A percentile compares a stretch with the other conserved stretches of the same genome.
phyloP scores from a whole-genome alignment of 2,329 filamentous ascomycete species.

The Penicillium brevicompactum region DNA sequence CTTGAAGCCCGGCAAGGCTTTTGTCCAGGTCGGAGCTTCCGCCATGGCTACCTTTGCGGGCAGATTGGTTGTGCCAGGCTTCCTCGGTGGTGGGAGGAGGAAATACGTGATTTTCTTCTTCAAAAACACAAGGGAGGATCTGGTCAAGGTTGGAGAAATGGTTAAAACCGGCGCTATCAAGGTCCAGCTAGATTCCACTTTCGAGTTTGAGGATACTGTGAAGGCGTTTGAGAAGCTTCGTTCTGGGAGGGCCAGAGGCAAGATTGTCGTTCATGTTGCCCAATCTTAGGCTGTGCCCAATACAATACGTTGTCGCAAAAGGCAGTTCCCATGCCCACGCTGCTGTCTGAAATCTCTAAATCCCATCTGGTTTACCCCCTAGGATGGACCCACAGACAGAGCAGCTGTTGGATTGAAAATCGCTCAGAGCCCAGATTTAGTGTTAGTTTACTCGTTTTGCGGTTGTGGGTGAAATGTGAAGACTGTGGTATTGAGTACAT shows the following conservation, averaged over 20 bases:
- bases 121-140: constrained; percentile 45
- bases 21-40: constrained; percentile 53
- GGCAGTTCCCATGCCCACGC: too few species aligned
- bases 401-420: too few species aligned
- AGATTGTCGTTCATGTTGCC: constrained; percentile 54
- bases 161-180: constrained; percentile 62
- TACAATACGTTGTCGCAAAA: too few species aligned
- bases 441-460: too few species aligned
- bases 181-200: constrained; percentile 57
- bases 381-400: too few species aligned
- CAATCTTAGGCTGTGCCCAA: not conserved
- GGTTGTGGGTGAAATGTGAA: too few species aligned
- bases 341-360: too few species aligned
- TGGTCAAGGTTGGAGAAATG: constrained; percentile 56
- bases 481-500: too few species aligned
- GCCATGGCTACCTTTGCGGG: constrained; percentile 31
- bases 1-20: constrained; percentile 52
- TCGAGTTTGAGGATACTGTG: constrained; percentile 57
- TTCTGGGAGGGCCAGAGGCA: constrained; percentile 58
- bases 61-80: constrained; percentile 47
- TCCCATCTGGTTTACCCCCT: too few species aligned
- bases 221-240: constrained; percentile 62
- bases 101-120: constrained; percentile 36
- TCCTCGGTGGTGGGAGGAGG: constrained; percentile 53
- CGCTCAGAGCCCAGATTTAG: too few species aligned